Evolutionary conservation across 768 basidiomycete species (phyloP).

Genomic region (Lactifluus piperatus): DNA sequence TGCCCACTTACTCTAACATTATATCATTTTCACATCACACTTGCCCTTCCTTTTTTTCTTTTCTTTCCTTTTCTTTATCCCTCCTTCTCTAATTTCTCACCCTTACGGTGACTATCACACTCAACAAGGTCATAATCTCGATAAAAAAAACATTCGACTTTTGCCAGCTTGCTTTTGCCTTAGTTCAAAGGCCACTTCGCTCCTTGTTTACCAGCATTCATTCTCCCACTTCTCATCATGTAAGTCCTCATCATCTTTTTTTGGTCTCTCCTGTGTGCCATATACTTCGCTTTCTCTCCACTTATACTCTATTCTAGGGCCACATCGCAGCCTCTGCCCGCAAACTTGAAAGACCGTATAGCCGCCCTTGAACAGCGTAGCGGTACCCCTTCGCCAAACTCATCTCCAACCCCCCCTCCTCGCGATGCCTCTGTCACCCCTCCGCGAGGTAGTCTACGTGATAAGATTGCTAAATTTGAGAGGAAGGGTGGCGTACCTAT

Average conservation of each 20-base stretch:
- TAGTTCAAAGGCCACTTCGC: constrained; percentile 8
- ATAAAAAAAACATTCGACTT: neutral
- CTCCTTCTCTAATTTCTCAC: neutral
- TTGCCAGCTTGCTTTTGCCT: neutral
- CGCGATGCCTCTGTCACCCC: constrained; percentile 21
- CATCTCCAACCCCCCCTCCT: constrained; percentile 26
- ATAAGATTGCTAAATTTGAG: constrained; percentile 77
- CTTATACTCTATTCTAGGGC: constrained; percentile 5
- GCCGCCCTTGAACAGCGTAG: constrained; percentile 66
- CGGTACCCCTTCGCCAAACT: constrained; percentile 26
- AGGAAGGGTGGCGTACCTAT: constrained; percentile 66
- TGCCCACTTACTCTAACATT: neutral
- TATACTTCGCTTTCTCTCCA: neutral
- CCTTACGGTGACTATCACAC: neutral
- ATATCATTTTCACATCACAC: neutral
- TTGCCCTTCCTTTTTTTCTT: neutral
- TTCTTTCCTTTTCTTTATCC: neutral
- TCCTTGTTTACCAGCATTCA: constrained; percentile 4
- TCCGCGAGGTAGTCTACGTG: constrained; percentile 34
- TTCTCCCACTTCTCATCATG: constrained; percentile 12
- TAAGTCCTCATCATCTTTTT: neutral
- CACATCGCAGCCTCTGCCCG: constrained; percentile 23
- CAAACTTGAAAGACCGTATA: constrained; percentile 74
- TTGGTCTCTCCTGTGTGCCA: neutral
- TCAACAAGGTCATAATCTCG: neutral